Conservation (phyloP, 345 rosid species). For the Eucalyptus globulus region DNA sequence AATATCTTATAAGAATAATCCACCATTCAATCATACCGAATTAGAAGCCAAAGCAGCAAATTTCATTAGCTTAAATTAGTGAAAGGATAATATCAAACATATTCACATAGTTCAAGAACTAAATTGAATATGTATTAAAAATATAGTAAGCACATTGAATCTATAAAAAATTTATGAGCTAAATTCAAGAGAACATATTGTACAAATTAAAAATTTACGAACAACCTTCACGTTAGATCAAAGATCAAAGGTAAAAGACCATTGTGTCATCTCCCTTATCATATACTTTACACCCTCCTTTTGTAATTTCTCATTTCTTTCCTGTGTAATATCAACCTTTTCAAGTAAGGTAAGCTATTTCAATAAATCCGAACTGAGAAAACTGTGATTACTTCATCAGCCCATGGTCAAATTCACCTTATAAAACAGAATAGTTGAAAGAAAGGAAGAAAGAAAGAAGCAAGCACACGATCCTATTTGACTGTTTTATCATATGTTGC, state of each 20-base stretch:
- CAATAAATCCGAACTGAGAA: background rate
- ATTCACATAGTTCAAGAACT: accelerated
- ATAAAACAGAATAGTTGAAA: background rate
- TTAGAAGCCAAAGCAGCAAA: background rate
- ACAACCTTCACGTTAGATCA: background rate
- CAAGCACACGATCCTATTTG: background rate
- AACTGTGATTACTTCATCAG: background rate
- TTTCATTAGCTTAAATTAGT: background rate
- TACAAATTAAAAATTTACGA: too few species aligned
- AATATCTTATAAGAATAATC: background rate
- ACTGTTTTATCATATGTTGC: background rate
- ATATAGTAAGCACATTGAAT: too few species aligned
- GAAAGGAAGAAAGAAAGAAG: background rate
- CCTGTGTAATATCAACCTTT: background rate
- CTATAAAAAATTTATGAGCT: too few species aligned
- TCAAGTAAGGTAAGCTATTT: background rate
- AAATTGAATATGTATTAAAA: too few species aligned
- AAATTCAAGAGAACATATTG: background rate
- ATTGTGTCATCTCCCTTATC: background rate
- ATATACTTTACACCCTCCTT: background rate
- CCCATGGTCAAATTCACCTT: background rate
- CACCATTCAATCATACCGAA: accelerated
- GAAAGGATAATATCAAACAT: background rate
- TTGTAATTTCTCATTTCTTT: background rate
- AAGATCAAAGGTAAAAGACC: background rate